A percentile compares a stretch with the other conserved stretches of the same genome.
Conservation (phyloP, 2,329 filamentous ascomycete species). For the Fusarium burgessii region DNA sequence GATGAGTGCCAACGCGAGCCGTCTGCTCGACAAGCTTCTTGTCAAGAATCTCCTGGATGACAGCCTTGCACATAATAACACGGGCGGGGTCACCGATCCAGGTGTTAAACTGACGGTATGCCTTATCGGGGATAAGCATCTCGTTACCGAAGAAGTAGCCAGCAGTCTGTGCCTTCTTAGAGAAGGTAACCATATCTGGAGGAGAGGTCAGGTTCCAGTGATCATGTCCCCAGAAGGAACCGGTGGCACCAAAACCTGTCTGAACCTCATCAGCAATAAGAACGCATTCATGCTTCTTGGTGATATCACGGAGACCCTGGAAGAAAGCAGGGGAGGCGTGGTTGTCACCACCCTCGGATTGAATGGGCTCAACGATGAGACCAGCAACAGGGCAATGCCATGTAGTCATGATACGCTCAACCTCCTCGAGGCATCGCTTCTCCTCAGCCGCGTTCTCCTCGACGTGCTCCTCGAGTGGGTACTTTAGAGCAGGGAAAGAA, state of each 20-base stretch:
- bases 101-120: constrained; percentile 88
- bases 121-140: constrained; percentile 81
- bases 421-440: constrained; percentile 77
- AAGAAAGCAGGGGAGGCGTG: constrained; percentile 85
- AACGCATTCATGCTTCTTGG: constrained; percentile 75
- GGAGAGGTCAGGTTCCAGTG: constrained; percentile 80
- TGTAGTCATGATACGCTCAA: constrained; percentile 76
- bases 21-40: constrained; percentile 75
- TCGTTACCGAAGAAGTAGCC: constrained; percentile 85
- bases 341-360: constrained; percentile 87
- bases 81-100: constrained; percentile 88
- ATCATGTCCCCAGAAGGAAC: constrained; percentile 89
- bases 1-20: constrained; percentile 73
- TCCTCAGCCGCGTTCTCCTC: constrained; percentile 79
- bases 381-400: constrained; percentile 78
- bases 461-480: constrained; percentile 77
- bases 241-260: constrained; percentile 84
- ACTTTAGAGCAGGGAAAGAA: constrained; percentile 81
- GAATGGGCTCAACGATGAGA: constrained; percentile 82
- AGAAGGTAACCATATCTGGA: constrained; percentile 90
- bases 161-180: constrained; percentile 87
- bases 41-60: constrained; percentile 79
- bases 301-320: constrained; percentile 78
- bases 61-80: constrained; percentile 80
- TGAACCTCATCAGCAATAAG: constrained; percentile 89